Conservation (phyloP, 129 eudicot species). For the Smallanthus sonchifolius region DNA sequence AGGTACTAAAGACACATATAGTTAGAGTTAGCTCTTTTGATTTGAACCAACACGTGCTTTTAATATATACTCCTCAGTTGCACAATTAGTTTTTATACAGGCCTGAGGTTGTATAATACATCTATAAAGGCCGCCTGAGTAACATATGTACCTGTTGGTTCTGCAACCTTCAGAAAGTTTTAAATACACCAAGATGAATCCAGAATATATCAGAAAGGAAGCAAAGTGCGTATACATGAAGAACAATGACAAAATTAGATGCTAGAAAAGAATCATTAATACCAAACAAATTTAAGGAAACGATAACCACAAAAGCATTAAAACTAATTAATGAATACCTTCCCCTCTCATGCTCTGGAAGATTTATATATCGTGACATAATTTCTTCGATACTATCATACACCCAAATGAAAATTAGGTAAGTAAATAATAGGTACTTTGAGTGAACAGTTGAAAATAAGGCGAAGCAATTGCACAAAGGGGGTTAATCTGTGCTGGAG, state of each 20-base stretch:
- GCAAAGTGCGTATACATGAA: neutral
- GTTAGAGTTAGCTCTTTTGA: neutral
- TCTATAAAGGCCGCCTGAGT: neutral
- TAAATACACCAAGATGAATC: conserved; percentile 17
- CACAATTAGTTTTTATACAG: neutral
- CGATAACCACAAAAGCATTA: neutral
- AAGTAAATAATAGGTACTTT: neutral
- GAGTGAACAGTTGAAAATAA: neutral
- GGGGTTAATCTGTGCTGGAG: neutral
- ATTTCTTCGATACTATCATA: conserved; percentile 63
- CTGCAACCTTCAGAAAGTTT: conserved; percentile 45
- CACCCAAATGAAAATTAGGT: neutral
- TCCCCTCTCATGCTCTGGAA: conserved; percentile 84
- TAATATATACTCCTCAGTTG: neutral
- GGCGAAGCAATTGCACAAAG: neutral
- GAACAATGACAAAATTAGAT: neutral
- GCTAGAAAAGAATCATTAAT: neutral
- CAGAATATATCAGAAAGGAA: neutral
- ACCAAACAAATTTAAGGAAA: neutral
- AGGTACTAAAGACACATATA: conserved; percentile 40
- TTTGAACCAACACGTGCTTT: neutral
- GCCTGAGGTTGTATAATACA: neutral
- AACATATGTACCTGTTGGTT: conserved; percentile 59
- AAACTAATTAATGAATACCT: conserved; percentile 33
- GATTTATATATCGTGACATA: conserved; percentile 55